Evolutionary conservation across 1,139 yeast species (phyloP).

Genomic region (Nakaseomyces glabratus): DNA sequence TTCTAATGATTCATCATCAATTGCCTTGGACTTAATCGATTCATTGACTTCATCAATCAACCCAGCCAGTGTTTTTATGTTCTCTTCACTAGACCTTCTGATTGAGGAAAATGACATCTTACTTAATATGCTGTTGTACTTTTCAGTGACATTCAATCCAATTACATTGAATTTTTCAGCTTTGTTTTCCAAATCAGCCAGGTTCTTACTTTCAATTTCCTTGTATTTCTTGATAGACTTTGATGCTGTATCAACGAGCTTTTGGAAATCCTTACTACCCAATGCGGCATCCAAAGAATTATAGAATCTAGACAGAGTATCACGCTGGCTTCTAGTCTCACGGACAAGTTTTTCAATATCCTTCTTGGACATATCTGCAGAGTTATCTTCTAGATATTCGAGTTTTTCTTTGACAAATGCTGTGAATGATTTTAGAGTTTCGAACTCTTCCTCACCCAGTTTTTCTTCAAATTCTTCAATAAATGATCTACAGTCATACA

Average conservation of each 20-base stretch:
- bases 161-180: constrained; percentile 9
- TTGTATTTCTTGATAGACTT: constrained; percentile 9
- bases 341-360: constrained; percentile 31
- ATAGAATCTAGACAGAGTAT: constrained; percentile 30
- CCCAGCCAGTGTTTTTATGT: constrained; percentile 8
- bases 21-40: not conserved
- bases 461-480: constrained; percentile 41
- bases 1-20: not conserved
- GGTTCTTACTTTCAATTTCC: constrained; percentile 10
- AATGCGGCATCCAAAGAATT: constrained; percentile 32
- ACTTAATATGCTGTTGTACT: constrained; percentile 10
- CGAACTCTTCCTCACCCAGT: constrained; percentile 32
- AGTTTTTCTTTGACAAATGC: constrained; percentile 41
- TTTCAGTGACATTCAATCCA: constrained; percentile 9
- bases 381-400: constrained; percentile 76
- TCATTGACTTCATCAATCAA: constrained; percentile 8
- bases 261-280: constrained; percentile 33
- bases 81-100: constrained; percentile 6
- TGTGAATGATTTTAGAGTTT: constrained; percentile 34
- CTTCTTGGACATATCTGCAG: constrained; percentile 44
- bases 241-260: constrained; percentile 25
- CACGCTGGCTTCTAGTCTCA: constrained; percentile 26
- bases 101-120: not conserved
- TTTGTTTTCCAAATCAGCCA: constrained; percentile 13
- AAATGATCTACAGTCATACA: constrained; percentile 48